Evolutionary conservation across 257 asterid species (phyloP).

Genomic region (Ocimum tenuiflorum): DNA sequence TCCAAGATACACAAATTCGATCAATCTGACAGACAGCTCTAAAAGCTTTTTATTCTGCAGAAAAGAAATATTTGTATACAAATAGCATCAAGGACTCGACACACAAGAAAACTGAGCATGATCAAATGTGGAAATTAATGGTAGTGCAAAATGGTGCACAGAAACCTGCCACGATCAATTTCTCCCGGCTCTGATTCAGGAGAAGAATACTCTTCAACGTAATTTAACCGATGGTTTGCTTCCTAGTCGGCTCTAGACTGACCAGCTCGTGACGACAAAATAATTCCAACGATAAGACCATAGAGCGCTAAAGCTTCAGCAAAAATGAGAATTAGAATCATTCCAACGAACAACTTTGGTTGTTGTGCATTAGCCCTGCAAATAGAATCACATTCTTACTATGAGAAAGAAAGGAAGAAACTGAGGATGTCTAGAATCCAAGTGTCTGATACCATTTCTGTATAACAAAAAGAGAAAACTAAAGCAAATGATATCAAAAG

Average conservation of each 20-base stretch:
- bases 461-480: not conserved
- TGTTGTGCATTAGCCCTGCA: slow-evolving; percentile 79
- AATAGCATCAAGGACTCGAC: slow-evolving; percentile 1
- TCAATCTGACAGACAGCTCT: slow-evolving; percentile 20
- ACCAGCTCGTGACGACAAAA: slow-evolving; percentile 76
- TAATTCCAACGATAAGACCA: slow-evolving; percentile 72
- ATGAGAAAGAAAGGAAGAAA: slow-evolving; percentile 1
- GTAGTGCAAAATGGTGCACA: slow-evolving; percentile 18
- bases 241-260: slow-evolving; percentile 68
- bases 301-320: slow-evolving; percentile 74
- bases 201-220: slow-evolving; percentile 4
- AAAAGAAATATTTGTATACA: slow-evolving; percentile 20
- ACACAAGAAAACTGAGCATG: not conserved
- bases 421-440: not conserved
- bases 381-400: not conserved
- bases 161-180: slow-evolving; percentile 18
- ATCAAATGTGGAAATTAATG: slow-evolving; percentile 12
- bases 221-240: not conserved
- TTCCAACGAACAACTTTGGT: slow-evolving; percentile 69
- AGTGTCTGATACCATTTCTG: not conserved
- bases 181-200: slow-evolving; percentile 17
- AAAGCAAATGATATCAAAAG: not conserved
- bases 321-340: slow-evolving; percentile 68
- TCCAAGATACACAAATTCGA: slow-evolving; percentile 9
- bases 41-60: slow-evolving; percentile 22